Base-by-base conservation (phyloP, 1,284 basidiomycete species). In the Hemileia vastatrix region DNA sequence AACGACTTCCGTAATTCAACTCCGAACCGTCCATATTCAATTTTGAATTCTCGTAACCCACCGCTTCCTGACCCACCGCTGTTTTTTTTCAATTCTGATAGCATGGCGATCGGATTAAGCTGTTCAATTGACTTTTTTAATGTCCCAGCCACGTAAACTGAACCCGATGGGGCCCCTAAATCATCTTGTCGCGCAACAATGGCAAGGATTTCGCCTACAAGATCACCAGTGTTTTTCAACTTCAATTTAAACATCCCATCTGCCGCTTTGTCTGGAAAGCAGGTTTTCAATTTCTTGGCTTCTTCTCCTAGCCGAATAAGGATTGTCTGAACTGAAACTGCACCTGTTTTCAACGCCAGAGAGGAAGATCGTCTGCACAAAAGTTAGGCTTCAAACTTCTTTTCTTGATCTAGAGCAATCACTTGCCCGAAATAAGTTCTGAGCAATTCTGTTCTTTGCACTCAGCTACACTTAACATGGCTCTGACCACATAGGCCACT, bases 211-310 rank as follows among this genome's bases (percentile, higher is more conserved):
- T 59, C 57, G 21, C 49, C 57, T 24, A 52, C 40, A 13, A 59
- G 50, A 59, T 59, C 57, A 21, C 57, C 57, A 15, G 57, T 59
- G 33, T 59, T 59, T 40, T 59, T 59, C n/a, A 59, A 31, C 40
- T 59, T 59, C 13, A 59, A 33, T 19, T 53, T 59, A 27, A 59
- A 59, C 24, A 52, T 48, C 8, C 57, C 57, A 21, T 59, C 53
- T n/a, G 49, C 50, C 32, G 57, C 50, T 36, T 36, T 27, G 6
- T 15, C 31, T 18, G 57, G 57, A 45, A 59, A 59, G 24, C 49
- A 59, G 18, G 57, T 52, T 33, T 59, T 59, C 3, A 59, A 27
- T 13, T 27, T 11, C 19, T 50, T 59, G 19, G 57, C 48, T n/a
- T 53, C 32, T 3, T 53, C 18, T 13, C 57, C 57, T 40, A 59